Conservation (phyloP, 768 basidiomycete genomes). For the Naematelia aurantialba region DNA sequence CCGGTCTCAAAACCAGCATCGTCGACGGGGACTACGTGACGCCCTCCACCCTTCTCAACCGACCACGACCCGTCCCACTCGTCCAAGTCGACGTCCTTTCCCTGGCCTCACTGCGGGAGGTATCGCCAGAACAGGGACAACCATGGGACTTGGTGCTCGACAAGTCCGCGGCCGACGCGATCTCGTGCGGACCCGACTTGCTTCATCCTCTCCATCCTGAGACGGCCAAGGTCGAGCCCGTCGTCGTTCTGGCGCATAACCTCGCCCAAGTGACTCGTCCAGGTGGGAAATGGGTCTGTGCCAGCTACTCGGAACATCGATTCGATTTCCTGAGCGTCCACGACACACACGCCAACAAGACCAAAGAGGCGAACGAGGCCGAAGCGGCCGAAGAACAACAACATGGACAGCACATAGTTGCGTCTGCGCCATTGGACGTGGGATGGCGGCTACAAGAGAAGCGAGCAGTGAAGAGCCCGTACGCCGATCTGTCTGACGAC, state of each 20-base stretch:
- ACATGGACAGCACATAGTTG: too few relatives aligned
- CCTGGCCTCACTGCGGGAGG: neutral
- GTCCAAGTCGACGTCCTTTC: neutral
- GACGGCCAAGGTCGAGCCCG: conserved; percentile 15
- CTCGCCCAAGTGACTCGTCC: conserved; percentile 10
- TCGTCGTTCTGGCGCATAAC: conserved; percentile 16
- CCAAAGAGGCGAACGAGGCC: neutral
- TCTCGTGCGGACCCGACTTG: conserved; percentile 29
- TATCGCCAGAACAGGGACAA: neutral
- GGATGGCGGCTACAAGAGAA: conserved; percentile 10
- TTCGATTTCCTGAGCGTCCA: conserved; percentile 10
- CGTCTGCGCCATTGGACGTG: too few relatives aligned
- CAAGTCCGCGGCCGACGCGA: conserved; percentile 44
- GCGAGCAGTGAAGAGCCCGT: neutral
- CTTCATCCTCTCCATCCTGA: neutral
- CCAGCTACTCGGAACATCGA: conserved; percentile 20
- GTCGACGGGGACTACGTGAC: conserved; percentile 40
- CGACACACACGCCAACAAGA: neutral
- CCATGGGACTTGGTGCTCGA: conserved; percentile 30
- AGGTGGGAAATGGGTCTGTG: conserved; percentile 23
- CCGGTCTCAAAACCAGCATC: conserved; percentile 12
- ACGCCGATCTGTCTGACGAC: neutral
- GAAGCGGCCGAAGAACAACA: too few relatives aligned
- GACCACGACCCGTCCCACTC: neutral
- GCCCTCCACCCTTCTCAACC: neutral